Percentiles rank a stretch among this genome's conserved stretches.
phyloP scores from a whole-genome alignment of 1,284 basidiomycete genomes.

The Sparassis latifolia region DNA sequence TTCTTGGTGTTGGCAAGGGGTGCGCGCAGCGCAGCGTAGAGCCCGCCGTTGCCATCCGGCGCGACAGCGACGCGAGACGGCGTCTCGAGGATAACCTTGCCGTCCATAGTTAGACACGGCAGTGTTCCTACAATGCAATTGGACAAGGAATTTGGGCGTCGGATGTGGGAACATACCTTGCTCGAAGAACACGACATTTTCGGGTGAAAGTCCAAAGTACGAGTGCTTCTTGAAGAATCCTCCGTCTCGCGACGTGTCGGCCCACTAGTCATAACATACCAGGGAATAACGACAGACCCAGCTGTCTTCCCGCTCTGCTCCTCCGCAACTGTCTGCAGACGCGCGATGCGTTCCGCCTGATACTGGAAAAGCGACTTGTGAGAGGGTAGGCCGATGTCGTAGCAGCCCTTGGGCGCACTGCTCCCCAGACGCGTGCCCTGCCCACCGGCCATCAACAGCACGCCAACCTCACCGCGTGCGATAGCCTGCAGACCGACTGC shows the following conservation, averaged over 20 bases:
- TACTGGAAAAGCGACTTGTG: slow-evolving; percentile 94
- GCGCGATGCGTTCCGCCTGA: slow-evolving; percentile 91
- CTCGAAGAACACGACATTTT: slow-evolving; percentile 92
- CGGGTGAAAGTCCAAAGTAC: slow-evolving; percentile 79
- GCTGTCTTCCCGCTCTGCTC: slow-evolving; percentile 42
- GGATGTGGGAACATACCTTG: slow-evolving; percentile 62
- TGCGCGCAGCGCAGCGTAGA: slow-evolving; percentile 88
- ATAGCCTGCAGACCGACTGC: slow-evolving; percentile 77
- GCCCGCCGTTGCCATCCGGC: slow-evolving; percentile 96
- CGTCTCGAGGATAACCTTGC: slow-evolving; percentile 87
- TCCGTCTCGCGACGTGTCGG: slow-evolving; percentile 89
- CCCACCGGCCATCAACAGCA: slow-evolving; percentile 95
- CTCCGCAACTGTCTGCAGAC: slow-evolving; percentile 76
- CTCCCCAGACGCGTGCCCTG: slow-evolving; percentile 96
- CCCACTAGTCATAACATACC: slow-evolving; percentile 99
- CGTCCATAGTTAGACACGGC: slow-evolving; percentile 91
- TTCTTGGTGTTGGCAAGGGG: slow-evolving; percentile 61
- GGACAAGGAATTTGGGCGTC: neutral
- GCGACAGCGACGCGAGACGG: slow-evolving; percentile 82
- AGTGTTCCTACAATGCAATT: slow-evolving; percentile 66
- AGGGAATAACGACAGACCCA: slow-evolving; percentile 70
- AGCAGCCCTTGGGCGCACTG: slow-evolving; percentile 93
- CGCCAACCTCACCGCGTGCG: slow-evolving; percentile 78
- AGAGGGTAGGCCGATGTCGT: slow-evolving; percentile 92
- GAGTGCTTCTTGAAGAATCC: slow-evolving; percentile 76